Percentiles rank a stretch among this genome's conserved stretches.
These are phyloP conservation scores for Colletotrichum noveboracense DNA, from an alignment of 2,329 filamentous ascomycete genomes.

Conservation along the genomic window DNA sequence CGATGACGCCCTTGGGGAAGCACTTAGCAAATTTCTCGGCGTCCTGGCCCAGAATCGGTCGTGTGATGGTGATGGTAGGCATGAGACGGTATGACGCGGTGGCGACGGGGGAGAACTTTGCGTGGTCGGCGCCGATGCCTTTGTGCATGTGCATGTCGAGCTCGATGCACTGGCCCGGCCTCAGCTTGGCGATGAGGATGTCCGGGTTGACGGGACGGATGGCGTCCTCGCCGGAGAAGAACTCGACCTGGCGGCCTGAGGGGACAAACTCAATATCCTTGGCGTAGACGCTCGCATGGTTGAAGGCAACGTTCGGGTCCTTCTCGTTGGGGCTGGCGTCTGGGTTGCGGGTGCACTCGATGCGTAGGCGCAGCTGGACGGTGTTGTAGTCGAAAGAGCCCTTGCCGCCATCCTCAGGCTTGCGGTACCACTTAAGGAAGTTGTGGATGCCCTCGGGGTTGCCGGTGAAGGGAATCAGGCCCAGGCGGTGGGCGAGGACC, in stretches of 20 bases:
- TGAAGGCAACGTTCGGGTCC: conserved; percentile 84
- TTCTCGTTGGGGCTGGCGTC: conserved; percentile 74
- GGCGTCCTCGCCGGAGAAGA: conserved; percentile 70
- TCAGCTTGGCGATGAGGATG: conserved; percentile 92
- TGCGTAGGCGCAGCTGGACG: conserved; percentile 75
- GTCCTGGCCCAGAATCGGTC: conserved; percentile 85
- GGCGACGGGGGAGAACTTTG: conserved; percentile 96
- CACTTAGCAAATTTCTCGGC: conserved; percentile 89
- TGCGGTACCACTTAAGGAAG: conserved; percentile 83
- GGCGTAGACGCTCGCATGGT: conserved; percentile 84
- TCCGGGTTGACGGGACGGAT: conserved; percentile 87
- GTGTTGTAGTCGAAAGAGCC: conserved; percentile 85
- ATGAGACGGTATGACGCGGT: conserved; percentile 92
- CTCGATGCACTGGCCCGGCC: conserved; percentile 86
- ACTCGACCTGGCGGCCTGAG: conserved; percentile 69
- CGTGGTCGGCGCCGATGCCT: conserved; percentile 90
- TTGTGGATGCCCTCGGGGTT: conserved; percentile 75
- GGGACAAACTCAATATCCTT: conserved; percentile 78
- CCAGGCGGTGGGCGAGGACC: conserved; percentile 88
- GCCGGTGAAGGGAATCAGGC: conserved; percentile 88
- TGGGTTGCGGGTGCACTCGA: conserved; percentile 81
- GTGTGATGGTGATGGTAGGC: conserved; percentile 82
- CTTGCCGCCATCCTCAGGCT: conserved; percentile 68
- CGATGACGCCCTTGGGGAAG: conserved; percentile 89
- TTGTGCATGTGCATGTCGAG: conserved; percentile 94